phyloP scores from a whole-genome alignment of 2,329 filamentous ascomycete species.

The Aspergillus proliferans region DNA sequence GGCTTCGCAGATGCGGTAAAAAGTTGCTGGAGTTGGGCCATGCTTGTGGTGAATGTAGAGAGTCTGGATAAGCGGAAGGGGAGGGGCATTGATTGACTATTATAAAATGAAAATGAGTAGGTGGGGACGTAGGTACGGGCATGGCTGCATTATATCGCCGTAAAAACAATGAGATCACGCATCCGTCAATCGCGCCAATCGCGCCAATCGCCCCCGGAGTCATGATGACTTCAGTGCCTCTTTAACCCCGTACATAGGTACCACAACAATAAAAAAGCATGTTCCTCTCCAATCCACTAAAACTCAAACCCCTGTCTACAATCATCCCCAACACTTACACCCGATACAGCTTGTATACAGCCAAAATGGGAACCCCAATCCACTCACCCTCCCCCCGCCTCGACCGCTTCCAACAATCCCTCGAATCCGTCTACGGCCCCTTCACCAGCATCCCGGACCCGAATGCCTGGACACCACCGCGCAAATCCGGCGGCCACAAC shows the following conservation, averaged over 20 bases:
- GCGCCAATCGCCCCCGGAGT: conserved; percentile 4
- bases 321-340: neutral
- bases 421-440: conserved; percentile 37
- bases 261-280: neutral
- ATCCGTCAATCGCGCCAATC: conserved; percentile 8
- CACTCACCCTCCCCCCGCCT: conserved; percentile 18
- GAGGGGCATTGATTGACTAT: neutral
- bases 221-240: conserved; percentile 27
- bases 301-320: neutral
- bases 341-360: neutral
- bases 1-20: conserved; percentile 31
- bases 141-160: neutral
- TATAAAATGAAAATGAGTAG: neutral
- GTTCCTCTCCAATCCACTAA: neutral
- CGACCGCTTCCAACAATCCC: conserved; percentile 28
- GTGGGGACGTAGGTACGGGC: neutral
- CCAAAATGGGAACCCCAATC: neutral
- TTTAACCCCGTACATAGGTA: neutral
- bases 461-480: conserved; percentile 44
- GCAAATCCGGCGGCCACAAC: conserved; percentile 48
- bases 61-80: neutral
- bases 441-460: conserved; percentile 27
- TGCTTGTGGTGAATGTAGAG: conserved; percentile 5
- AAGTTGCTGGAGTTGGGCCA: conserved; percentile 27
- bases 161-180: conserved; percentile 15